These are phyloP conservation scores for Lophium mytilinum DNA, from an alignment of 495 filamentous ascomycete species.

Conservation along the genomic window DNA sequence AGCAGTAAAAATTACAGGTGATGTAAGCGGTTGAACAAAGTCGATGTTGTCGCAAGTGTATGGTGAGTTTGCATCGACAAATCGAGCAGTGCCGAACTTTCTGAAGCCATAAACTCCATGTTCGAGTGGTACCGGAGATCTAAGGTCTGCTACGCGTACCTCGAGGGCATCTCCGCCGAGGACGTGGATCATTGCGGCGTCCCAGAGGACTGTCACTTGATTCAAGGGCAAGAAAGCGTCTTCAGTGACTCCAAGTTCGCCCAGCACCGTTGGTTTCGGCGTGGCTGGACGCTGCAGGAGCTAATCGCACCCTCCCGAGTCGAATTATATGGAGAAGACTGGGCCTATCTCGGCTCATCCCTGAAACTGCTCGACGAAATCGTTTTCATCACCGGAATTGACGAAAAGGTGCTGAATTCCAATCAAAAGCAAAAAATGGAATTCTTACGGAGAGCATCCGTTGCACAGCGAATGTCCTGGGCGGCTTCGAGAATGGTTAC, in stretches of 20 bases:
- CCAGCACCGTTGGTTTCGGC: conserved; percentile 14
- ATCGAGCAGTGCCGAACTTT: conserved; percentile 31
- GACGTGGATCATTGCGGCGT: not conserved
- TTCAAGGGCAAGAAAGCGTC: conserved; percentile 4
- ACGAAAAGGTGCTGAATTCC: not conserved
- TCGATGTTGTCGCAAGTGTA: conserved; percentile 14
- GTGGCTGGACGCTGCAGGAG: conserved; percentile 24
- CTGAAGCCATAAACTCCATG: conserved; percentile 41
- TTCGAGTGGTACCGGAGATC: conserved; percentile 22
- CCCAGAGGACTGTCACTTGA: too few relatives aligned
- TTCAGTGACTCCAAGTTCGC: not conserved
- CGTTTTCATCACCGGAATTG: conserved; percentile 6
- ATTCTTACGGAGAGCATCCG: too few relatives aligned
- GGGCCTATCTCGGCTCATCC: conserved; percentile 9
- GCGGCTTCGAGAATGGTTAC: conserved; percentile 11
- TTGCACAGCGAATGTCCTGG: conserved; percentile 17
- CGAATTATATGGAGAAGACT: conserved; percentile 3
- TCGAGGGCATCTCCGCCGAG: conserved; percentile 5
- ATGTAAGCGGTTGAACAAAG: conserved; percentile 12
- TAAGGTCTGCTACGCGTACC: conserved; percentile 15
- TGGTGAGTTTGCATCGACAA: conserved; percentile 26
- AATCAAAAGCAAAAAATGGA: not conserved
- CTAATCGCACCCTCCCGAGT: conserved; percentile 13
- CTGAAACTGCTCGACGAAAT: not conserved
- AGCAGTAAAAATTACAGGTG: conserved; percentile 9